Evolutionary conservation across 176 grass and related monocot genomes (phyloP), one percentile per base, ranked within the genome.

Genomic region (Musa itinerans): DNA sequence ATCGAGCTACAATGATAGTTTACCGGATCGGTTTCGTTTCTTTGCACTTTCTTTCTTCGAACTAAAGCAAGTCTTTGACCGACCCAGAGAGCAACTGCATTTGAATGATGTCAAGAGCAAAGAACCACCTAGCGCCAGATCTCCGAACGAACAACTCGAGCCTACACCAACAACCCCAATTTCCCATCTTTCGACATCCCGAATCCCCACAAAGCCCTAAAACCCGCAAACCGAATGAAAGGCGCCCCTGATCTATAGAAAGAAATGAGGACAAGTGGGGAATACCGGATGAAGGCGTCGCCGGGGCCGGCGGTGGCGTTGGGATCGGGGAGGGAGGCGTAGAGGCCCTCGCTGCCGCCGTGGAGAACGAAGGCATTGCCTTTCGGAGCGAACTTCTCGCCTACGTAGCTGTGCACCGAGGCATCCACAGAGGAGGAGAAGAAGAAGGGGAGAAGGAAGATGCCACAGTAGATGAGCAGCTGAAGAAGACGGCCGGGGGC

Each of bases 321-420:
- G 72, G 77, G 67, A 71, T 83, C 85, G 53, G 83, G 20, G 53
- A 68, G 72, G 57, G 93, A 87, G 56, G 78, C 90, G 83, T 92
- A 99, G 80, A 99, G 95, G 52, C 95, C 95, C 88, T 99, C 95
- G 86, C 95, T 94, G 21, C 95, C 95, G 13, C 84, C 91, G 78
- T 94, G 95, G 73, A 99, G 81, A 71, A 92, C 89, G 71, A 99
- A 99, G 11, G 95, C 95, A 80, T 99, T 99, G 55, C 95, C 95
- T 58, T 86, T 91, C 63, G 86, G 85, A 53, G 78, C 81, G 82
- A 99, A 99, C 64, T 59, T 74, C 69, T 89, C 82, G 23, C 88
- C 88, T 64, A 53, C 54, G 84, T 99, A 99, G 74, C 91, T 85
- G 88, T 99, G 95, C 81, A 99, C 90, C 69, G 95, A 99, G 62